Base-by-base conservation (phyloP, 495 filamentous ascomycete genomes). In the Aspergillus incahuasiensis region DNA sequence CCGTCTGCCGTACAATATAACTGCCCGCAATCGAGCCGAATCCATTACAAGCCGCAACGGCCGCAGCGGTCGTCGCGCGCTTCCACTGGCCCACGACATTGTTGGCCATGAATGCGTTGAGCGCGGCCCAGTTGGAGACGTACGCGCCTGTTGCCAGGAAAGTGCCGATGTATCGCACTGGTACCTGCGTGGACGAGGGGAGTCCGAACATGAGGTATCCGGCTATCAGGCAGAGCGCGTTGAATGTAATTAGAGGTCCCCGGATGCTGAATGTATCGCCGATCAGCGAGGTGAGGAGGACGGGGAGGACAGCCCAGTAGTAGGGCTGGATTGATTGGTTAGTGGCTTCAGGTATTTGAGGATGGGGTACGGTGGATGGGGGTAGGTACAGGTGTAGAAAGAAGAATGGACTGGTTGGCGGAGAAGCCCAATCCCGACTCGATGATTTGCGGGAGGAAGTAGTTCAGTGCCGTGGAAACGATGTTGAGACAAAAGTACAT, bases 1-100 rank as follows among this genome's bases (percentile, higher is more conserved):
- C 86, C 7, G 76, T 66, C 49, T 81, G 77, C 9, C 83, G 70
- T 1, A 91, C 86, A 52, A 91, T 90, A 66, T 82, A 91, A 62
- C 83, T 86, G 2, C 88, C 88, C 1, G 87, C 87, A 53, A 92
- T 86, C 2, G 87, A 87, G 15, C 88, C 88, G 3, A 87, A 77
- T 0, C 88, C 88, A 65, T 90, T 90, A 60, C 82, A 84, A 42
- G 85, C 84, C 13, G 85, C 84, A 6, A 87, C 79, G 1, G 80
- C 79, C 0, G 87, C 88, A 0, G 86, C 83, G 5, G 82, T 86
- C 42, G 85, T 87, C 0, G 82, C 86, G 19, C 88, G 76, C 67
- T 90, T 91, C 88, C 89, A 91, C 62, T 90, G 87, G 1, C 78
- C 83, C 9, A 79, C 79, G 24, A 89, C 80, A 62, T 90, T 90